phyloP scores from a whole-genome alignment of 2,329 filamentous ascomycete species.

The Rosellinia necatrix region DNA sequence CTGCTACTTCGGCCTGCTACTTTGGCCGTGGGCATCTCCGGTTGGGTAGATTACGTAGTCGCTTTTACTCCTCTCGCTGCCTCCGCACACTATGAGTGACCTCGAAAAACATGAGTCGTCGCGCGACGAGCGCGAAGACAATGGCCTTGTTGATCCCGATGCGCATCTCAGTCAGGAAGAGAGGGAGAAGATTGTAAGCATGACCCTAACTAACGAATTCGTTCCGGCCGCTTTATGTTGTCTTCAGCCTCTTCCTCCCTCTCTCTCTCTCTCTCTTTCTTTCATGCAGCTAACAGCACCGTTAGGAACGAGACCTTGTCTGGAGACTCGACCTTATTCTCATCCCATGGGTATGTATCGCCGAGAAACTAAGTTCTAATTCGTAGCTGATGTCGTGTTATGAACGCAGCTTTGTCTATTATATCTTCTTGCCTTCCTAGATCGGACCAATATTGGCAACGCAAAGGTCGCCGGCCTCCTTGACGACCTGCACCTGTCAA shows the following conservation, averaged over 20 bases:
- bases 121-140: slow-evolving; percentile 28
- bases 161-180: slow-evolving; percentile 61
- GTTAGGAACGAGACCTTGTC: slow-evolving; percentile 41
- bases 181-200: slow-evolving; percentile 55
- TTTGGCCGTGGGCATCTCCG: no score
- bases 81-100: slow-evolving; percentile 35
- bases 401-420: slow-evolving; percentile 25
- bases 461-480: slow-evolving; percentile 63
- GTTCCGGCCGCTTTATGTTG: neutral
- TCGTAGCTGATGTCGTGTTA: slow-evolving; percentile 5
- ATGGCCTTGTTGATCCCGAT: slow-evolving; percentile 55
- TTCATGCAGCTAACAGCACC: slow-evolving; percentile 24
- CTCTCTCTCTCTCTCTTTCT: neutral
- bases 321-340: slow-evolving; percentile 42
- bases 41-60: no score
- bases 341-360: slow-evolving; percentile 43
- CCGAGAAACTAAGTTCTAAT: neutral
- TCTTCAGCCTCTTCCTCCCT: neutral
- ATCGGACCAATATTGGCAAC: slow-evolving; percentile 76
- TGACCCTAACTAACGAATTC: neutral
- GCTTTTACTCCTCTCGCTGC: no score
- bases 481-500: slow-evolving; percentile 64
- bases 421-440: slow-evolving; percentile 73
- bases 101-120: slow-evolving; percentile 36
- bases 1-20: no score